phyloP scores from a whole-genome alignment of 2,329 filamentous ascomycete genomes.

The Xylariales sp. region DNA sequence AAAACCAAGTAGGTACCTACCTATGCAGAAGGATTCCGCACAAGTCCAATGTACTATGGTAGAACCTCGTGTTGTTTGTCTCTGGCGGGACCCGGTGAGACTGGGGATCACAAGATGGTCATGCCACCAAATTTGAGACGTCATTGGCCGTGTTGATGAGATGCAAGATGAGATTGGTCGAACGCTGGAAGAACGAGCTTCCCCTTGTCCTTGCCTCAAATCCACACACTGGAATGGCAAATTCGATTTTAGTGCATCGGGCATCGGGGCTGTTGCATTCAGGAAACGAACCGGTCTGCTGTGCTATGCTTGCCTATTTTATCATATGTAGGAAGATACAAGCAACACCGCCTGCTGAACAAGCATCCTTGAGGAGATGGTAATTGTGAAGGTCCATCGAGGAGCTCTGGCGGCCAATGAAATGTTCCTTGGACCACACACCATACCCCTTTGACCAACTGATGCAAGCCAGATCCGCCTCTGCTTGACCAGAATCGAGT shows the following conservation, averaged over 20 bases:
- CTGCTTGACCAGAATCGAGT: background rate
- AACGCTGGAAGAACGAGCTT: background rate
- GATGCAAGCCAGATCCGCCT: conserved; percentile 2
- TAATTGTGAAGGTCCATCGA: too few relatives aligned
- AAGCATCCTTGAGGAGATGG: too few relatives aligned
- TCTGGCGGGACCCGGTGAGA: background rate
- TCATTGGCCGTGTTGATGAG: background rate
- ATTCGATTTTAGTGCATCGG: background rate
- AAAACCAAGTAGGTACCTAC: background rate
- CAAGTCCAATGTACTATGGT: background rate
- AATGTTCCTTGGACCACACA: too few relatives aligned
- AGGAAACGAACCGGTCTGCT: background rate
- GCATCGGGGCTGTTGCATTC: background rate
- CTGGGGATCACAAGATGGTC: background rate
- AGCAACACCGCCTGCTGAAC: too few relatives aligned
- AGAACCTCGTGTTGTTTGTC: background rate
- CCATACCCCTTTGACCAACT: too few relatives aligned
- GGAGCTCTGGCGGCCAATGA: too few relatives aligned
- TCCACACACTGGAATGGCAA: background rate
- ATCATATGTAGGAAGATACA: too few relatives aligned
- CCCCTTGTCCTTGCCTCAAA: background rate
- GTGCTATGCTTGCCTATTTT: background rate
- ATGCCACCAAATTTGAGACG: background rate
- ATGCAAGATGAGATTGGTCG: background rate
- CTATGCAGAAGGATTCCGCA: background rate